A percentile compares a stretch with the other conserved stretches of the same genome.
Evolutionary conservation across 1,284 basidiomycete species (phyloP).

Genomic region (Mycena sp.): DNA sequence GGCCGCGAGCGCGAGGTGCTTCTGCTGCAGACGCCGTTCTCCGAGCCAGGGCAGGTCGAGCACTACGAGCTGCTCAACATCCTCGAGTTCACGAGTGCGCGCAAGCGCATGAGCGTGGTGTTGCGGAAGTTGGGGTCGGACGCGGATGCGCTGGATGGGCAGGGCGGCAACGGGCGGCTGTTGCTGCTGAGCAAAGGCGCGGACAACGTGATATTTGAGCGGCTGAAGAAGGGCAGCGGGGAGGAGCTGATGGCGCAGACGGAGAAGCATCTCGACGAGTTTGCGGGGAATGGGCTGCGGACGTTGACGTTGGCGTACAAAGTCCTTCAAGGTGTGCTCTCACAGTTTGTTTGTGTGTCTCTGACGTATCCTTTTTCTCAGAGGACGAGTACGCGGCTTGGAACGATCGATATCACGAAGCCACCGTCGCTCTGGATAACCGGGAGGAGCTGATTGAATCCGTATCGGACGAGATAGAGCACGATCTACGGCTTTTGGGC

Average conservation of each 20-base stretch:
- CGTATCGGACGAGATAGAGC: constrained; percentile 83
- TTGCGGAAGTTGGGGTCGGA: constrained; percentile 82
- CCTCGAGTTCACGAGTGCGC: constrained; percentile 98
- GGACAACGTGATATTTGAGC: constrained; percentile 95
- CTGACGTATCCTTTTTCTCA: too few relatives aligned
- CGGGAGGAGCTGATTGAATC: constrained; percentile 86
- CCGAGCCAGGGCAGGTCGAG: constrained; percentile 67
- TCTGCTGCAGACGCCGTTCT: constrained; percentile 77
- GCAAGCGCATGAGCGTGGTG: constrained; percentile 99
- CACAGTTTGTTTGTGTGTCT: too few relatives aligned
- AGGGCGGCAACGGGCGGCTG: too few relatives aligned
- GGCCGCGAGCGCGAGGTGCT: constrained; percentile 91
- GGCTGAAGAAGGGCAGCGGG: constrained; percentile 98
- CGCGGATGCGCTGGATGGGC: constrained; percentile 88
- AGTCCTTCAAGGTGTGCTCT: too few relatives aligned
- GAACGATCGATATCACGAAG: constrained; percentile 79
- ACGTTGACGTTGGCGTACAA: constrained; percentile 94
- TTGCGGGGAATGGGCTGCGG: constrained; percentile 93
- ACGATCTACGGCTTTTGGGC: constrained; percentile 91
- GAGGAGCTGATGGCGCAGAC: constrained; percentile 99
- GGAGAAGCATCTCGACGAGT: too few relatives aligned
- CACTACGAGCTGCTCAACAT: constrained; percentile 91
- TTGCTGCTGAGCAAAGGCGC: constrained; percentile 99
- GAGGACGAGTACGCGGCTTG: constrained; percentile 80
- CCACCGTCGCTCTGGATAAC: constrained; percentile 81